phyloP scores from a whole-genome alignment of 371 early-diverging fungal genomes.

The Rhizopus arrhizus region DNA sequence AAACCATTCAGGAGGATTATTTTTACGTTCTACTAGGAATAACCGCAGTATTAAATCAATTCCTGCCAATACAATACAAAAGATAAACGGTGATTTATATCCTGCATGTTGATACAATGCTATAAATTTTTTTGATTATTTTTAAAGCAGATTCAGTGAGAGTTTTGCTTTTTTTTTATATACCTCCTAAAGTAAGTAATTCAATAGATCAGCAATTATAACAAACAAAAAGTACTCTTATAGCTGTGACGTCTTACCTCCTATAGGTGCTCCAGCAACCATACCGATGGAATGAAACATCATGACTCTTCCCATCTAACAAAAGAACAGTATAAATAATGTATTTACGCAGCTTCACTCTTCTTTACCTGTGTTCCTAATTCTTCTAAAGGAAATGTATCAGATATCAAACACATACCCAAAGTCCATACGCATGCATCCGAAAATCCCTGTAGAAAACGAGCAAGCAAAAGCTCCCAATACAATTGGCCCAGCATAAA shows the following conservation, averaged over 20 bases:
- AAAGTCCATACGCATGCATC: slow-evolving; percentile 61
- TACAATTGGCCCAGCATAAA: slow-evolving; percentile 53
- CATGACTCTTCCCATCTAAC: slow-evolving; percentile 58
- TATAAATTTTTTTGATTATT: background rate
- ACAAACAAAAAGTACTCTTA: too few species aligned
- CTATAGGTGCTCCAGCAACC: slow-evolving; percentile 58
- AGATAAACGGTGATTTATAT: slow-evolving; percentile 63
- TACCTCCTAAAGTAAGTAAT: background rate
- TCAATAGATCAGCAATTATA: too few species aligned
- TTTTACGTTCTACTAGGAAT: slow-evolving; percentile 45
- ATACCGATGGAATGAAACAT: slow-evolving; percentile 58
- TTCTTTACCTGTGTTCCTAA: slow-evolving; percentile 47
- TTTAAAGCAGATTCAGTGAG: background rate
- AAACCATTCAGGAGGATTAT: slow-evolving; percentile 24
- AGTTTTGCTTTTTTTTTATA: background rate
- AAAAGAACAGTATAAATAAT: background rate
- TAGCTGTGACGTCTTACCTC: slow-evolving; percentile 23
- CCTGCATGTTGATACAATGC: slow-evolving; percentile 59
- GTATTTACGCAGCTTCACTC: too few species aligned
- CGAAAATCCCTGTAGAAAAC: slow-evolving; percentile 62
- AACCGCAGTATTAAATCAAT: slow-evolving; percentile 50
- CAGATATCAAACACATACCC: slow-evolving; percentile 55
- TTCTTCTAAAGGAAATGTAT: slow-evolving; percentile 49
- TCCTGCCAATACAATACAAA: slow-evolving; percentile 58
- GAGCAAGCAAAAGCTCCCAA: slow-evolving; percentile 58